These are phyloP conservation scores for Melanogaster broomeanus DNA, from an alignment of 768 basidiomycete genomes.

Conservation along the genomic window DNA sequence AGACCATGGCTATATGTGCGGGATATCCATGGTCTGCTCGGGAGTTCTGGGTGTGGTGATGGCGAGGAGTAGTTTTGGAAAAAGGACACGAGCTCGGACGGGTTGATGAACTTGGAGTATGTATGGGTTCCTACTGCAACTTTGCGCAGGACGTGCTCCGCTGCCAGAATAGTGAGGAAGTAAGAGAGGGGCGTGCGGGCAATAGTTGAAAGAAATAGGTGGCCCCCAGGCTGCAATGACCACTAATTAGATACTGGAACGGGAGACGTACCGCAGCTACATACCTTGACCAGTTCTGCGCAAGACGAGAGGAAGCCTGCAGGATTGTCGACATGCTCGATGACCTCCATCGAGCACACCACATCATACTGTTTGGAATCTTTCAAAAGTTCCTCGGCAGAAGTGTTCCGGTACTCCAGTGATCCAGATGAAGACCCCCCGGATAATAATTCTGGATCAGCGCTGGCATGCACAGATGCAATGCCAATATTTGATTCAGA, in stretches of 20 bases:
- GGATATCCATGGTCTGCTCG: slow-evolving; percentile 59
- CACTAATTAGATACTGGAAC: slow-evolving; percentile 3
- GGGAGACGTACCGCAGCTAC: slow-evolving; percentile 15
- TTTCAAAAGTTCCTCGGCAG: slow-evolving; percentile 73
- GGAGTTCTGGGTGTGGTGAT: slow-evolving; percentile 2
- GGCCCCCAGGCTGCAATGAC: slow-evolving; percentile 80
- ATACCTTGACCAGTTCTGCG: slow-evolving; percentile 84
- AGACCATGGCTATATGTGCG: slow-evolving; percentile 45
- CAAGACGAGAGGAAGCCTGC: slow-evolving; percentile 79
- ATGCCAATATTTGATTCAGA: slow-evolving; percentile 85
- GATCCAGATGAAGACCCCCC: slow-evolving; percentile 20
- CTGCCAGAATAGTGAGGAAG: slow-evolving; percentile 70
- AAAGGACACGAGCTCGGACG: slow-evolving; percentile 81
- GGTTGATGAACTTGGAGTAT: slow-evolving; percentile 86
- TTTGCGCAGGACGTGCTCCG: slow-evolving; percentile 78
- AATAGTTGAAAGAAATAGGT: slow-evolving; percentile 94
- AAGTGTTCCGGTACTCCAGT: slow-evolving; percentile 68
- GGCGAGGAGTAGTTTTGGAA: slow-evolving; percentile 60
- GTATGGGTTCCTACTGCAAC: slow-evolving; percentile 91
- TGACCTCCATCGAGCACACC: slow-evolving; percentile 96
- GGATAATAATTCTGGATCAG: slow-evolving; percentile 62
- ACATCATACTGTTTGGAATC: slow-evolving; percentile 78
- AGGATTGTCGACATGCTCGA: slow-evolving; percentile 97
- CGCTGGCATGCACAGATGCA: slow-evolving; percentile 77
- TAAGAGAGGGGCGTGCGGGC: slow-evolving; percentile 81